Evolutionary conservation across 495 filamentous ascomycete genomes (phyloP), one percentile per base, ranked within the genome.

Genomic region (Ascodesmis nigricans): DNA sequence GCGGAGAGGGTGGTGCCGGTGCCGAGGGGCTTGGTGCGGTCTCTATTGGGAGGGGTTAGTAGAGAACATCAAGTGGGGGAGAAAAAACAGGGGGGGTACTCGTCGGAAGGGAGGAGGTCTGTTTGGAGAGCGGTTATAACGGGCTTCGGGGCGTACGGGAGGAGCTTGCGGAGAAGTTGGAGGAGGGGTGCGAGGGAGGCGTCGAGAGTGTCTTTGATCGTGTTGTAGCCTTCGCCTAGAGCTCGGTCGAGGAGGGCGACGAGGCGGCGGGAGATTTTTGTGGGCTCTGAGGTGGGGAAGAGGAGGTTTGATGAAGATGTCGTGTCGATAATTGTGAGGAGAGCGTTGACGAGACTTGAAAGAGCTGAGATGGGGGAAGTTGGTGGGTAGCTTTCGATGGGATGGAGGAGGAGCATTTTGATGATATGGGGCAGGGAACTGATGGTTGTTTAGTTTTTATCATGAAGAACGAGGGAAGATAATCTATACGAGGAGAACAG

Each of bases 11-110:
- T 75, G 32, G 72, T 62, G 6, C 69, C 71, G 29, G 67, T 64
- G 20, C 90, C 87, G 7, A 95, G 72, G 0, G 79, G 77, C 28
- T 66, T 59, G 33, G 65, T 65, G n/a, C 90, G 66, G 39, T 95
- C 82, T 29, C 55, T 60, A n/a, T n/a, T n/a, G n/a, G n/a, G n/a
- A n/a, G n/a, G n/a, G n/a, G n/a, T n/a, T n/a, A n/a, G n/a, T n/a
- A n/a, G n/a, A n/a, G n/a, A n/a, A n/a, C n/a, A n/a, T n/a, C n/a
- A n/a, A n/a, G n/a, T n/a, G 11, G 17, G 11, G 18, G 6, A 25
- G 23, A 21, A n/a, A n/a, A 6, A 27, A 17, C 14, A 15, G 10
- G n/a, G 23, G 22, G 33, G 39, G 31, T 39, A 49, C 38, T 55
- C 53, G 21, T 78, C 66, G n/a, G 75, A 69, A 1, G 90, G 90